Percentiles rank a stretch among this genome's conserved stretches.
Evolutionary conservation across 148 eudicot species (phyloP).

Genomic region (Heliamphora exappendiculata): DNA sequence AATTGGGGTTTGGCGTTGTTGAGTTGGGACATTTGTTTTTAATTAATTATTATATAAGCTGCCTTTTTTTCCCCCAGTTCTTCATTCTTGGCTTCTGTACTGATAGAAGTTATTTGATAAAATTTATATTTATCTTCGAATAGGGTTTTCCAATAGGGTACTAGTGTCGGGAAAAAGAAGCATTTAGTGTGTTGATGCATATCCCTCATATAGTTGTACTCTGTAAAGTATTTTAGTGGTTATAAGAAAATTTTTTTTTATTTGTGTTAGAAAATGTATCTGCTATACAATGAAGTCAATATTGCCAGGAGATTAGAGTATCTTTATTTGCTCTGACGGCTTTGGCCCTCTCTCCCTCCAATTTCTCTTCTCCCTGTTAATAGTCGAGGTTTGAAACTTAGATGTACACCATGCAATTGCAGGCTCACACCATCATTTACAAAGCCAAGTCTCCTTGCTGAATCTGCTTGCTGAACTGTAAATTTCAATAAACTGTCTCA

Average conservation of each 20-base stretch:
- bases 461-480: background rate
- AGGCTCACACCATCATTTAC: background rate
- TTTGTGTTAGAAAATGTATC: background rate
- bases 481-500: background rate
- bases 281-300: background rate
- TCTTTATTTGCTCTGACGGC: background rate
- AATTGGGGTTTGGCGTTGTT: background rate
- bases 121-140: background rate
- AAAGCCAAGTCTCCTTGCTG: background rate
- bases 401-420: background rate
- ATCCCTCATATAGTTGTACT: background rate
- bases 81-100: background rate
- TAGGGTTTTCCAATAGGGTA: background rate
- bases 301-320: background rate
- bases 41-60: conserved; percentile 1
- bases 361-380: background rate
- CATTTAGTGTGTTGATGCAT: background rate
- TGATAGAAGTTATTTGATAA: background rate
- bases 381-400: conserved; percentile 1
- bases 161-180: background rate
- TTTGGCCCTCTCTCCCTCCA: background rate
- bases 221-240: background rate
- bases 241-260: background rate
- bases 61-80: background rate
- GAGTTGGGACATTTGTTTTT: too few relatives aligned